Conservation (phyloP, 2,329 filamentous ascomycete genomes). For the Plenodomus lindquistii region DNA sequence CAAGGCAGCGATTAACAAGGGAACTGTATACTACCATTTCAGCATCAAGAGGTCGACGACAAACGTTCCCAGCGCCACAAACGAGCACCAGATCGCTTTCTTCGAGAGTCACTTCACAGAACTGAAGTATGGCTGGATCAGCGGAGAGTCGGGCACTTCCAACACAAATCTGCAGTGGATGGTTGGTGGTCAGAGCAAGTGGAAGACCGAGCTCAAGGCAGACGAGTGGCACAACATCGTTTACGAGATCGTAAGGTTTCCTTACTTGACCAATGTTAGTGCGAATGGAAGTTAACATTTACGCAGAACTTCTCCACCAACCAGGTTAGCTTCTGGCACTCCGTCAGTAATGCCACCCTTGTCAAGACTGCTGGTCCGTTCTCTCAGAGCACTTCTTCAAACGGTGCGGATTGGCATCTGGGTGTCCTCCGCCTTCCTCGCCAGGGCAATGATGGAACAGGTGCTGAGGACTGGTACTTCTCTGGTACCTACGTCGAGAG, state of each 20-base stretch:
- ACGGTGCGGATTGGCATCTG: constrained; percentile 74
- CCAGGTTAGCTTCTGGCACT: constrained; percentile 72
- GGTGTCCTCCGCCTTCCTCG: constrained; percentile 69
- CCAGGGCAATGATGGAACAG: constrained; percentile 56
- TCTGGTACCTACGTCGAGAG: constrained; percentile 72
- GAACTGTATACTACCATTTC: constrained; percentile 74
- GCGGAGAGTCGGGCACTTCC: constrained; percentile 53
- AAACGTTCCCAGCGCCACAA: constrained; percentile 63
- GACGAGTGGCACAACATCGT: constrained; percentile 76
- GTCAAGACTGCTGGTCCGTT: constrained; percentile 64
- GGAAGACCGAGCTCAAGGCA: constrained; percentile 64
- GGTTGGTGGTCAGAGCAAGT: constrained; percentile 63
- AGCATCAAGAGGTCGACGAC: constrained; percentile 62
- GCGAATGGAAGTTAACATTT: constrained; percentile 12
- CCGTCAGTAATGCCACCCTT: constrained; percentile 62
- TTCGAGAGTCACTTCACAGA: constrained; percentile 76
- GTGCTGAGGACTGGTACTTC: constrained; percentile 70
- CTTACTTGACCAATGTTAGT: background rate
- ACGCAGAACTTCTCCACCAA: constrained; percentile 61
- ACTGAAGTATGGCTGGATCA: constrained; percentile 69
- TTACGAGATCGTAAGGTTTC: constrained; percentile 63
- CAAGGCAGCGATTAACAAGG: constrained; percentile 64
- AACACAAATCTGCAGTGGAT: constrained; percentile 66
- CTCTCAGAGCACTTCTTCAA: constrained; percentile 63
- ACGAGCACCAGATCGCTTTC: constrained; percentile 70